phyloP scores from a whole-genome alignment of 768 basidiomycete genomes.

The Asterophora parasitica region DNA sequence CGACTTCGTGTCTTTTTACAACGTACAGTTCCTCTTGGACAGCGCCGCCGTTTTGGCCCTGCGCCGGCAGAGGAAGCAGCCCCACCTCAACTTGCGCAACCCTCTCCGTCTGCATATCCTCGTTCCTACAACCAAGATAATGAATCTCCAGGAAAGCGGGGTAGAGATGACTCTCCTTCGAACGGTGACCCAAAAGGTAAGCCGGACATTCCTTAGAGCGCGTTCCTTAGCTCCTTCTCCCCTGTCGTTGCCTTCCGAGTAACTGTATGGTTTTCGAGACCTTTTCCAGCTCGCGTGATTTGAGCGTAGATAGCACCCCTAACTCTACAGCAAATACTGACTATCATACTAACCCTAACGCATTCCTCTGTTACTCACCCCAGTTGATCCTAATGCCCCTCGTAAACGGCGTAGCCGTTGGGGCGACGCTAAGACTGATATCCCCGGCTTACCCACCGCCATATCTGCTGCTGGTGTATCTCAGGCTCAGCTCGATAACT shows the following conservation, averaged over 20 bases:
- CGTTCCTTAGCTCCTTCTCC: conserved; percentile 1
- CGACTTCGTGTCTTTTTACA: conserved; percentile 15
- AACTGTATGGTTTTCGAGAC: conserved; percentile 17
- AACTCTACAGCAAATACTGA: conserved; percentile 36
- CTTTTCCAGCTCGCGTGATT: conserved; percentile 17
- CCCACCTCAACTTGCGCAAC: conserved; percentile 82
- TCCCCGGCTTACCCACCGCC: conserved; percentile 91
- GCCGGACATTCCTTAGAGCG: conserved; percentile 29
- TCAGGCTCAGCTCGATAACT: conserved; percentile 94
- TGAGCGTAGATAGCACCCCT: conserved; percentile 23
- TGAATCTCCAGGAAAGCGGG: conserved; percentile 54
- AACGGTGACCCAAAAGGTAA: conserved; percentile 71
- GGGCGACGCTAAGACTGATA: conserved; percentile 91
- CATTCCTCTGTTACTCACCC: conserved; percentile 36
- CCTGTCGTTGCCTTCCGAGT: conserved; percentile 16
- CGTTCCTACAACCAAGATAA: conserved; percentile 53
- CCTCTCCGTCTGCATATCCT: conserved; percentile 82
- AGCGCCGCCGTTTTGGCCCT: conserved; percentile 88
- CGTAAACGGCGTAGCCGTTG: conserved; percentile 96
- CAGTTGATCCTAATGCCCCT: conserved; percentile 80
- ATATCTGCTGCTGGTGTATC: conserved; percentile 92
- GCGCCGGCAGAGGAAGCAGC: conserved; percentile 76
- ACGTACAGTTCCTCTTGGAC: conserved; percentile 70
- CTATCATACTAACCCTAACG: conserved; percentile 57
- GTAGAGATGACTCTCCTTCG: conserved; percentile 63